Evolutionary conservation across 140 eudicot species (phyloP), one percentile per base, ranked within the genome.

Genomic region (Flaveria floridana): DNA sequence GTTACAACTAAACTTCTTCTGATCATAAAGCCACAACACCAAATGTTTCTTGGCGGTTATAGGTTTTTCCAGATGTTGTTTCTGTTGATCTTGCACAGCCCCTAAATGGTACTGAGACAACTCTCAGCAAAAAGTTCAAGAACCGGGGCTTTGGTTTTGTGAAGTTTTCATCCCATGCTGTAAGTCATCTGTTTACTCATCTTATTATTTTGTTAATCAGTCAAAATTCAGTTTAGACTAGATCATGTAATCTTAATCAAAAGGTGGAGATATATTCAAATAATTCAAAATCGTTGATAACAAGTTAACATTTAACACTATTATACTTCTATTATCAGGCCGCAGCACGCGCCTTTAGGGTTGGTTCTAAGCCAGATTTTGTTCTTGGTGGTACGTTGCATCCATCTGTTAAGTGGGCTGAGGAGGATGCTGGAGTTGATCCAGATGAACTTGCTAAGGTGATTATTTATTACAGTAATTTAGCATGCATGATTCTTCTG

Each of bases 61-160:
- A 91, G 97, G 94, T 87, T 82, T 91, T 91, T 71, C 88, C 91
- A 30, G 97, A 91, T 72, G 86, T 89, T 78, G 88, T 81, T 64
- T 91, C 96, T 15, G 69, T 89, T 80, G 90, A 89, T 71, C 96
- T 91, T 72, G 84, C 88, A 37, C 78, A 77, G 73, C 80, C 82
- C 61, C 42, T 23, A 68, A 76, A 55, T 70, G 79, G 81, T 62
- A 78, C 86, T 76, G 89, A 86, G 47, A 65, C 75, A 16, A 51
- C 65, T 73, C 78, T 73, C 21, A 76, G 83, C 62, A 89, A 90
- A 76, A 91, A 88, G 76, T 71, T 77, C 47, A 88, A 73, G 58
- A 91, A 91, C 73, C 96, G 96, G 16, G 97, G 97, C 63, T 91
- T 91, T 76, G 97, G 83, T 57, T 86, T 91, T 56, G 97, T 91